Base-by-base conservation (phyloP, 2,329 filamentous ascomycete species). In the Trichoderma sp. region DNA sequence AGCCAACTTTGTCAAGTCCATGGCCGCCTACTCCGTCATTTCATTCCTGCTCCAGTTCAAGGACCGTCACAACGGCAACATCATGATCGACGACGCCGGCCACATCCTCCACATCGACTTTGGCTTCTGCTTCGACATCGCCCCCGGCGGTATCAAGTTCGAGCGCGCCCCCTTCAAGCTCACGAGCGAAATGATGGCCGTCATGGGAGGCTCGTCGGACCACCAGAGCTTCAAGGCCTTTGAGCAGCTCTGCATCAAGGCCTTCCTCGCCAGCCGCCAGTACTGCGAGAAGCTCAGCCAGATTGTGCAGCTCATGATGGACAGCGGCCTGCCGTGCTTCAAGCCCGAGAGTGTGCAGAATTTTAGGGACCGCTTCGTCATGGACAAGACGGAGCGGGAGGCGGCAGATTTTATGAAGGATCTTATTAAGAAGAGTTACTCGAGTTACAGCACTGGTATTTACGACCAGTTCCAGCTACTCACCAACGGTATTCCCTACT, bases 21-120 rank as follows among this genome's bases (percentile, higher is more conserved):
- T 99, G 97, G 97, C 97, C 0, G 97, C 97, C 14, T 99, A 99
- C 87, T 97, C 94, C 21, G 93, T 99, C 81, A 98, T 99, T 78
- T 97, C 95, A 0, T 99, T 97, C 86, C 88, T 99, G 16, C 87
- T 99, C 50, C 97, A 99, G 82, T 98, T 99, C 92, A 99, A 99
- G 85, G 97, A 99, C 83, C 93, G 97, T 3, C 97, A 99, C 86
- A 99, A 99, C 84, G 97, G 97, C 77, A 99, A 99, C 87, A 99
- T 99, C 87, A 99, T 99, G 97, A 92, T 99, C 78, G 96, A 99
- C 83, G 96, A 98, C 81, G 94, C 93, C 0, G 97, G 97, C 4
- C 97, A 99, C 85, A 98, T 99, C 81, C 90, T 99, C 72, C 97
- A 99, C 86, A 98, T 99, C 79, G 97, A 99, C 84, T 99, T 99